Evolutionary conservation across 345 rosid species (phyloP).

Genomic region (Eucalyptus sideroxylon): DNA sequence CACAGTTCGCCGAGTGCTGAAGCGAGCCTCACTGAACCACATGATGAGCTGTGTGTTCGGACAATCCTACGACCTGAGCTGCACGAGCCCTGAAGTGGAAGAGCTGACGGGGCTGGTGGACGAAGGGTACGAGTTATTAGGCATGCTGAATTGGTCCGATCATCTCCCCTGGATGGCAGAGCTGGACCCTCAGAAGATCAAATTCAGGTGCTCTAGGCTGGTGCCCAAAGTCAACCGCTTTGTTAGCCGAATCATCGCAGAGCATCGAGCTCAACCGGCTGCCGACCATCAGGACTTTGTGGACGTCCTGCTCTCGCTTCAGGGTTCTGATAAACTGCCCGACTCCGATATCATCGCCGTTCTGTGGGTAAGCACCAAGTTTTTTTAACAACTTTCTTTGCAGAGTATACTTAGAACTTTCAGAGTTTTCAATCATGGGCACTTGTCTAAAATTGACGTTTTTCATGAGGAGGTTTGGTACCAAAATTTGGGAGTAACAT

Average conservation of each 20-base stretch:
- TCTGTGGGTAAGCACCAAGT: constrained; percentile 23
- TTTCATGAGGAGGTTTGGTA: neutral
- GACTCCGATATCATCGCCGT: constrained; percentile 29
- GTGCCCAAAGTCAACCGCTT: constrained; percentile 35
- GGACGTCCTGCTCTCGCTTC: constrained; percentile 25
- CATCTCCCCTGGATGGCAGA: constrained; percentile 37
- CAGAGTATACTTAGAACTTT: constrained; percentile 12
- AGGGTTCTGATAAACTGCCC: constrained; percentile 18
- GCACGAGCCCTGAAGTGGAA: neutral
- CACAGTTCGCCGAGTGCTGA: constrained; percentile 14
- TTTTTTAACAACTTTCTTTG: neutral
- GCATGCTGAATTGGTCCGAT: constrained; percentile 40
- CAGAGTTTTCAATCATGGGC: neutral
- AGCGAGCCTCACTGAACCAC: constrained; percentile 33
- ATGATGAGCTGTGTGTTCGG: constrained; percentile 52
- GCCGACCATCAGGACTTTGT: constrained; percentile 20
- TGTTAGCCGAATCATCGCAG: constrained; percentile 14
- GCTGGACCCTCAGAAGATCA: constrained; percentile 27
- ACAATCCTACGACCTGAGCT: constrained; percentile 6
- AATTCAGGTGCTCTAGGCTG: constrained; percentile 26
- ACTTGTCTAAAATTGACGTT: neutral
- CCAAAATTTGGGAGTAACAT: neutral
- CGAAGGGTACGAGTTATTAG: constrained; percentile 39
- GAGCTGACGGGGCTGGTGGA: constrained; percentile 28
- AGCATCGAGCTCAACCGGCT: neutral